Evolutionary conservation across 2,329 filamentous ascomycete species (phyloP).

Genomic region (Exophiala viscosa): DNA sequence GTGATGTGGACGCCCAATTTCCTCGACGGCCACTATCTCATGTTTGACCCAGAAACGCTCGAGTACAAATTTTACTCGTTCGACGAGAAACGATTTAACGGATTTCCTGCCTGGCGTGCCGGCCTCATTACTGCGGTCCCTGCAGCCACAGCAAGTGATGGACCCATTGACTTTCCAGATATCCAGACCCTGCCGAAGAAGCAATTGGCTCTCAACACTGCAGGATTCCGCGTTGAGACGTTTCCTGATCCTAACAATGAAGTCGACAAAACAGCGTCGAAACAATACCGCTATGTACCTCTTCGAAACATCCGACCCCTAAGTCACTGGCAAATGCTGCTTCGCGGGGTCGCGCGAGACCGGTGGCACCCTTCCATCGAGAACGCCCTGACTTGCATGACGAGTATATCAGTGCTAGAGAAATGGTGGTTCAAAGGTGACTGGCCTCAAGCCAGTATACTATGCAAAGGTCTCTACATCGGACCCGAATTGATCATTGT

Average conservation of each 20-base stretch:
- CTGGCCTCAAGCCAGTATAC: constrained; percentile 55
- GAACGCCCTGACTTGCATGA: constrained; percentile 52
- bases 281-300: constrained; percentile 54
- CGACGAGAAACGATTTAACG: constrained; percentile 33
- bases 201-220: constrained; percentile 44
- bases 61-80: constrained; percentile 36
- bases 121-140: constrained; percentile 55
- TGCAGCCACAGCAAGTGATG: constrained; percentile 32
- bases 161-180: constrained; percentile 42
- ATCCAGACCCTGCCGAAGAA: constrained; percentile 41
- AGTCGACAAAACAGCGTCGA: constrained; percentile 49
- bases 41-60: constrained; percentile 33
- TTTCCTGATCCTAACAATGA: constrained; percentile 49
- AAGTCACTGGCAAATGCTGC: constrained; percentile 49
- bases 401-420: constrained; percentile 52
- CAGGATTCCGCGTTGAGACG: constrained; percentile 57
- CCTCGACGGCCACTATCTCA: constrained; percentile 34
- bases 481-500: constrained; percentile 54
- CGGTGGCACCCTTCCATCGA: constrained; percentile 53
- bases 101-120: constrained; percentile 52
- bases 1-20: constrained; percentile 50
- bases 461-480: constrained; percentile 53
- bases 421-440: constrained; percentile 51
- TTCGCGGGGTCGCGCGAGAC: constrained; percentile 39
- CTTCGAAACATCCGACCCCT: constrained; percentile 55